Evolutionary conservation across 2,329 filamentous ascomycete species (phyloP), one percentile per base, ranked within the genome.

Genomic region (Lachnum nothofagi): DNA sequence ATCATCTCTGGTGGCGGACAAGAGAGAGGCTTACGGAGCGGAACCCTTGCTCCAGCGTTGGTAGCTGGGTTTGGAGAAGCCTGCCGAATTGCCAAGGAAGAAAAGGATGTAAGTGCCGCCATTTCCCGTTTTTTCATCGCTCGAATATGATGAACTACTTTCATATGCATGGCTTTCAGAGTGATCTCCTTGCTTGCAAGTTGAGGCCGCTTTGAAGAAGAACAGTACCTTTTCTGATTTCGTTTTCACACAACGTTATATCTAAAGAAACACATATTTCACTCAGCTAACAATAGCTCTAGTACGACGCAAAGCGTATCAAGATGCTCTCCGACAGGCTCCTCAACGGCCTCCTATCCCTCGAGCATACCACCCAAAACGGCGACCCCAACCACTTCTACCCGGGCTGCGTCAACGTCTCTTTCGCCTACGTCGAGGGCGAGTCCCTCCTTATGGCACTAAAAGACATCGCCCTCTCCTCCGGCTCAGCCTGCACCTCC

Each of bases 391-490:
- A 85, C 4, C 78, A 81, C 44, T 94, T 94, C 69, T 98, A 98
- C 67, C 90, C 93, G 2, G 93, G 93, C 55, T 98, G 93, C 62
- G 91, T 98, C 53, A 98, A 98, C 68, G 87, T 98, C 9, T 98
- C 93, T 0, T 98, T 98, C 65, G 91, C 93, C 27, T 98, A 98
- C 63, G 90, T 98, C 4, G 93, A 98, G 71, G 93, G 93, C 59
- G 93, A 98, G 71, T 97, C 93, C 2, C 83, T 98, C 1, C 78
- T 98, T 55, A 98, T 98, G 93, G 93, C 93, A 0, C 74, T 98
- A 39, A 98, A 98, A 72, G 93, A 98, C 60, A 96, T 98, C 69
- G 93, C 93, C 0, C 75, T 98, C 29, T 97, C 91, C 5, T 98
- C 93, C 0, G 93, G 93, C 49, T 96, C 90, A 64, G 93, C 93